phyloP scores from a whole-genome alignment of 2,329 filamentous ascomycete genomes.

The Cladosporium velox region DNA sequence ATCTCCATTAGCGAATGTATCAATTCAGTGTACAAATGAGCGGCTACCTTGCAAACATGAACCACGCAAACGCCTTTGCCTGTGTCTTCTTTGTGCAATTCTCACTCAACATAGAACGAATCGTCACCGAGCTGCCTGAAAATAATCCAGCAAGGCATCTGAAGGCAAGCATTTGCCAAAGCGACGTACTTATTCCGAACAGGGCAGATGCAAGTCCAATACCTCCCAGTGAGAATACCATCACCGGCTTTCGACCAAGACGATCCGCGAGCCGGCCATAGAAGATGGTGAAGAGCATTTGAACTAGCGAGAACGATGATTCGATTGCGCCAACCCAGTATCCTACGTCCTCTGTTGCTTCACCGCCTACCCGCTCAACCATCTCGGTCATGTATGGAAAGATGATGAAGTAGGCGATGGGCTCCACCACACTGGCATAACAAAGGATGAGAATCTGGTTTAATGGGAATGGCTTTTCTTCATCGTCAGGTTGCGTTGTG shows the following conservation, averaged over 20 bases:
- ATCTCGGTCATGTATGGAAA: conserved; percentile 80
- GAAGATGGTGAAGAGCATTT: conserved; percentile 74
- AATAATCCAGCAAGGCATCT: conserved; percentile 73
- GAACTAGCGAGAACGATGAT: conserved; percentile 70
- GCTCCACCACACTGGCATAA: conserved; percentile 71
- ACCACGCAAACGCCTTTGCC: conserved; percentile 72
- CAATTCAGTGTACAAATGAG: conserved; percentile 33
- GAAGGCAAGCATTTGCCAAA: conserved; percentile 75
- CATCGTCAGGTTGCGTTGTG: conserved; percentile 2
- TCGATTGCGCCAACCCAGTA: conserved; percentile 78
- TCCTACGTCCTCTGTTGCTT: conserved; percentile 68
- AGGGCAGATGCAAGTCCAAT: conserved; percentile 61
- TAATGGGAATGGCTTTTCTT: conserved; percentile 56
- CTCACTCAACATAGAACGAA: conserved; percentile 76
- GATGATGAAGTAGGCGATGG: conserved; percentile 80
- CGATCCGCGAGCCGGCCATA: conserved; percentile 72
- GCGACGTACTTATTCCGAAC: conserved; percentile 66
- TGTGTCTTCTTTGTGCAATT: conserved; percentile 70
- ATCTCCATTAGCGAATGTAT: not conserved
- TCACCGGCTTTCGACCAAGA: conserved; percentile 70
- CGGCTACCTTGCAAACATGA: conserved; percentile 62
- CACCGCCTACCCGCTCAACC: conserved; percentile 65
- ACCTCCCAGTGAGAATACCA: conserved; percentile 67
- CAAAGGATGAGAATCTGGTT: conserved; percentile 72
- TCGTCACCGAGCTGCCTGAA: conserved; percentile 70